Conservation (phyloP, 805 yeast genomes). For the Candida dendrica region DNA sequence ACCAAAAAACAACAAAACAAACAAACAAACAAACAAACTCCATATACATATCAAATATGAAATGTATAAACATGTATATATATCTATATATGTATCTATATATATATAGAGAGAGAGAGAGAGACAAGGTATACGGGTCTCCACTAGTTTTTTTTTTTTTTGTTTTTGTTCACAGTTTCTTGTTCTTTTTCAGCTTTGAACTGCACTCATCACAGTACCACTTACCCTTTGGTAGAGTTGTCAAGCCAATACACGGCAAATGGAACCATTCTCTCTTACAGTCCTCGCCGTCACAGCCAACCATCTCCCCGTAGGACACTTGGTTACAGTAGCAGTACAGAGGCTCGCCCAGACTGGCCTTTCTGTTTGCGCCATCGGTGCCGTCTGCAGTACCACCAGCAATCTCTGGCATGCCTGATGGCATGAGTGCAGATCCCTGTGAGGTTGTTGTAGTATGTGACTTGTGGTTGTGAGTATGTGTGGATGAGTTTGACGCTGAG, state of each 20-base stretch:
- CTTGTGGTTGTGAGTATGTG: neutral
- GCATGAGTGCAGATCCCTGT: neutral
- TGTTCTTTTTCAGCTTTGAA: conserved; percentile 24
- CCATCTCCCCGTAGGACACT: conserved; percentile 98
- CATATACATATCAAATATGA: too few relatives aligned
- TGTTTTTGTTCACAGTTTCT: too few relatives aligned
- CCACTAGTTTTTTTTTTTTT: too few relatives aligned
- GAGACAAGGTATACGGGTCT: too few relatives aligned
- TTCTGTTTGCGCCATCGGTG: conserved; percentile 10
- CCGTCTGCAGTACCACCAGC: too few relatives aligned
- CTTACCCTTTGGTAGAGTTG: conserved; percentile 78
- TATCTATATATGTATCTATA: too few relatives aligned
- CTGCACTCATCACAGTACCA: conserved; percentile 73
- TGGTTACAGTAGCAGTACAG: conserved; percentile 94
- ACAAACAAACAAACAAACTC: too few relatives aligned
- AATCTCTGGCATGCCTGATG: conserved; percentile 4
- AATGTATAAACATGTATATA: too few relatives aligned
- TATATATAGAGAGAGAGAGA: too few relatives aligned
- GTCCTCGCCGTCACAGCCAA: conserved; percentile 93
- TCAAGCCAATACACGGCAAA: conserved; percentile 83
- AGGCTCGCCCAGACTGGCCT: conserved; percentile 49
- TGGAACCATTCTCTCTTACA: conserved; percentile 96
- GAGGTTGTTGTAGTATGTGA: neutral
- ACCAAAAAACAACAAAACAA: too few relatives aligned
- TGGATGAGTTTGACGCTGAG: neutral